Conservation (phyloP, 208 protist species). For the Leishmania braziliensis region DNA sequence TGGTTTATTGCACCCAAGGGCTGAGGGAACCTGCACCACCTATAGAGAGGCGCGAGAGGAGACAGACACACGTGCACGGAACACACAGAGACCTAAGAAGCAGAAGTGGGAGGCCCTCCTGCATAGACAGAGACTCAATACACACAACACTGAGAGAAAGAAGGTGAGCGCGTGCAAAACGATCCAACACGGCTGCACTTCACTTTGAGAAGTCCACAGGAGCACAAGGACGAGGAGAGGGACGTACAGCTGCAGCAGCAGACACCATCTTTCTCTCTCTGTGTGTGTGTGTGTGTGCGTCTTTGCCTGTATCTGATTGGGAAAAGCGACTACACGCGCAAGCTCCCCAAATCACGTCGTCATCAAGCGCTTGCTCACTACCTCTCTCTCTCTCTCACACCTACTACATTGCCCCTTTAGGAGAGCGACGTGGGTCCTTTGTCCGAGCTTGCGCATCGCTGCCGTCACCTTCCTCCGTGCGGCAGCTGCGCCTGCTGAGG, state of each 20-base stretch:
- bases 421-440: neutral
- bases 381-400: neutral
- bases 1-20: neutral
- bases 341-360: neutral
- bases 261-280: too few relatives aligned
- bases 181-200: neutral
- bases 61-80: neutral
- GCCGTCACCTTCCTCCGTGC: neutral
- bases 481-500: neutral
- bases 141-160: too few relatives aligned
- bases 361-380: neutral
- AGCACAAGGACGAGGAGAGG: neutral
- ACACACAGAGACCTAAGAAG: neutral
- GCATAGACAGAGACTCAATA: neutral
- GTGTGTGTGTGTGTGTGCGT: too few relatives aligned
- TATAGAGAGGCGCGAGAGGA: neutral
- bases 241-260: neutral
- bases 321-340: neutral
- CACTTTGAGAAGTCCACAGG: neutral
- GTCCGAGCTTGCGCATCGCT: neutral
- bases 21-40: neutral
- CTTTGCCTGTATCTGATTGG: neutral
- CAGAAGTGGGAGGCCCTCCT: neutral
- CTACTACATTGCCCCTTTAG: neutral
- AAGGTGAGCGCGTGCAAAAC: neutral